A percentile compares a stretch with the other conserved stretches of the same genome.
Conservation (phyloP, 2,329 filamentous ascomycete species). For the Fusarium paranaense region DNA sequence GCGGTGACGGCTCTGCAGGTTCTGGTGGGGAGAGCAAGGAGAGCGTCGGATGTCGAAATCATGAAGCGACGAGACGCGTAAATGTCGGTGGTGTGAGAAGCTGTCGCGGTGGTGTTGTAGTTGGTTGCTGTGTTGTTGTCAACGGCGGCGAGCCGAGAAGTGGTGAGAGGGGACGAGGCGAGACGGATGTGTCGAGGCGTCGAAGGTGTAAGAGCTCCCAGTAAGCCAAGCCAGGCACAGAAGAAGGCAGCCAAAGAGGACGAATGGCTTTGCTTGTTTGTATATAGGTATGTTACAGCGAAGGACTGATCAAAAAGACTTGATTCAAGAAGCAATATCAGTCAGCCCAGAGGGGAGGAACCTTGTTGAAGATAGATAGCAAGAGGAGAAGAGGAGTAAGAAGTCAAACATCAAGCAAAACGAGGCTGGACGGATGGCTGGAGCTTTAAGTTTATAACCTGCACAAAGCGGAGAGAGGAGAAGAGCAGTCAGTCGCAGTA, state of each 20-base stretch:
- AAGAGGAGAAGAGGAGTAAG: constrained; percentile 20
- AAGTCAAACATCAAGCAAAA: constrained; percentile 28
- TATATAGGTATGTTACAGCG: background rate
- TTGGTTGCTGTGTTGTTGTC: constrained; percentile 17
- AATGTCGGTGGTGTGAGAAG: constrained; percentile 7
- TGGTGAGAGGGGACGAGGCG: background rate
- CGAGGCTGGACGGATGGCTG: constrained; percentile 36
- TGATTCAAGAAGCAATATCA: background rate
- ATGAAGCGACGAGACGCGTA: constrained; percentile 10
- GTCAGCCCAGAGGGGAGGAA: background rate
- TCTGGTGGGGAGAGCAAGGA: background rate
- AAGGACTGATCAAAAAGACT: constrained; percentile 1
- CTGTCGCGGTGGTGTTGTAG: background rate
- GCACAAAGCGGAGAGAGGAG: constrained; percentile 21
- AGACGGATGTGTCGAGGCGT: background rate
- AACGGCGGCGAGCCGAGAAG: constrained; percentile 11
- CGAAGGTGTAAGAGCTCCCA: background rate
- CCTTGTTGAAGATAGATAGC: background rate
- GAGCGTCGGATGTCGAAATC: constrained; percentile 22
- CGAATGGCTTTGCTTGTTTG: background rate
- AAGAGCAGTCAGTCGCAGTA: background rate
- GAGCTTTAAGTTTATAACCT: constrained; percentile 40
- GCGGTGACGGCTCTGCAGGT: constrained; percentile 28
- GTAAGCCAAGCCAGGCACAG: background rate
- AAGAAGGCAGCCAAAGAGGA: background rate